These are phyloP conservation scores for Gardenia jasminoides DNA, from an alignment of 257 asterid genomes.

Conservation along the genomic window DNA sequence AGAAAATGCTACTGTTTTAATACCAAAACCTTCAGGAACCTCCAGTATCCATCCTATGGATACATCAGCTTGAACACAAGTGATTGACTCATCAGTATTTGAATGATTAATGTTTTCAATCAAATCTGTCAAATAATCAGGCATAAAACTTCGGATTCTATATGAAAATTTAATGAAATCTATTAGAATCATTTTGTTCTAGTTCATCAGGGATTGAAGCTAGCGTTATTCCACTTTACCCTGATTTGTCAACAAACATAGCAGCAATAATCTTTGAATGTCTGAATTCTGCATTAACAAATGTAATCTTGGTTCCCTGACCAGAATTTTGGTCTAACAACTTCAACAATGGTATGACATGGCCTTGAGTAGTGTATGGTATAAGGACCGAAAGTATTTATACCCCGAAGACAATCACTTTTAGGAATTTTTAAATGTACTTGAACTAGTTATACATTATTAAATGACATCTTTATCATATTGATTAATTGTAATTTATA, in stretches of 20 bases:
- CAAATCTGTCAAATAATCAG: background rate
- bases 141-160: conserved; percentile 18
- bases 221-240: conserved; percentile 6
- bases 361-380: conserved; percentile 56
- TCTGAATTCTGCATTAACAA: conserved; percentile 39
- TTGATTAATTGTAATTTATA: too few species aligned
- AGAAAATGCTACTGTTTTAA: conserved; percentile 22
- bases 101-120: conserved; percentile 22
- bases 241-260: background rate
- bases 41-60: conserved; percentile 35
- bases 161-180: conserved; percentile 6
- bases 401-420: too few species aligned
- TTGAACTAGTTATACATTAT: too few species aligned
- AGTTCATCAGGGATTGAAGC: conserved; percentile 34
- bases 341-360: conserved; percentile 52
- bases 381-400: conserved; percentile 31
- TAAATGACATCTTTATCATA: too few species aligned
- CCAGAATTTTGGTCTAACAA: conserved; percentile 32
- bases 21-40: conserved; percentile 27
- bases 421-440: too few species aligned
- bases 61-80: conserved; percentile 35
- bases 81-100: conserved; percentile 24
- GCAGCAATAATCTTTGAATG: conserved; percentile 28
- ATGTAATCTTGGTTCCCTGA: conserved; percentile 46
- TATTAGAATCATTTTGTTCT: background rate